Conservation (phyloP, 176 grass and related monocot species). For the Ampelocalamus luodianensis region DNA sequence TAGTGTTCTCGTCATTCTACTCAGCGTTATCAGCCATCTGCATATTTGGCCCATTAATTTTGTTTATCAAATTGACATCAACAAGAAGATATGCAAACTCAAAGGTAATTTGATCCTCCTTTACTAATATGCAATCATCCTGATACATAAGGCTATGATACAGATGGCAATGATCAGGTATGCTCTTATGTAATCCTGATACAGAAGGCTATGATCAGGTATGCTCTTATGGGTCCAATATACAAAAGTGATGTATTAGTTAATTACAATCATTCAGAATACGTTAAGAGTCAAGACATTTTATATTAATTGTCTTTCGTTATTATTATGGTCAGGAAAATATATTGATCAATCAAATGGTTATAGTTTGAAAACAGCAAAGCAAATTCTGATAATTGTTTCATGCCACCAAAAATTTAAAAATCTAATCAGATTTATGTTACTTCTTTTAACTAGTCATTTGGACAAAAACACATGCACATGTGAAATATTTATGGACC, state of each 20-base stretch:
- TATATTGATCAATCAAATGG: slow-evolving; percentile 9
- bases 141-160: too few species aligned
- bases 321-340: slow-evolving; percentile 1
- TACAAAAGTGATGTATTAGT: background rate
- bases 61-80: too few species aligned
- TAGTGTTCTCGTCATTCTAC: too few species aligned
- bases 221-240: slow-evolving; percentile 28
- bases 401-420: background rate
- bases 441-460: background rate
- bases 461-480: background rate
- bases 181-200: too few species aligned
- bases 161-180: too few species aligned
- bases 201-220: slow-evolving; percentile 94
- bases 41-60: too few species aligned
- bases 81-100: too few species aligned
- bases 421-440: background rate
- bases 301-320: background rate
- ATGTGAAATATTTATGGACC: background rate
- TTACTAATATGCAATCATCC: too few species aligned
- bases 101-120: too few species aligned
- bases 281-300: too few species aligned
- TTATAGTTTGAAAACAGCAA: background rate
- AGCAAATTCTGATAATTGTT: slow-evolving; percentile 19
- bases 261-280: background rate
- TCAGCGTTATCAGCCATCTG: too few species aligned